Percentiles rank a stretch among this genome's conserved stretches.
Evolutionary conservation across 768 basidiomycete genomes (phyloP).

Genomic region (Suillus brevipes): DNA sequence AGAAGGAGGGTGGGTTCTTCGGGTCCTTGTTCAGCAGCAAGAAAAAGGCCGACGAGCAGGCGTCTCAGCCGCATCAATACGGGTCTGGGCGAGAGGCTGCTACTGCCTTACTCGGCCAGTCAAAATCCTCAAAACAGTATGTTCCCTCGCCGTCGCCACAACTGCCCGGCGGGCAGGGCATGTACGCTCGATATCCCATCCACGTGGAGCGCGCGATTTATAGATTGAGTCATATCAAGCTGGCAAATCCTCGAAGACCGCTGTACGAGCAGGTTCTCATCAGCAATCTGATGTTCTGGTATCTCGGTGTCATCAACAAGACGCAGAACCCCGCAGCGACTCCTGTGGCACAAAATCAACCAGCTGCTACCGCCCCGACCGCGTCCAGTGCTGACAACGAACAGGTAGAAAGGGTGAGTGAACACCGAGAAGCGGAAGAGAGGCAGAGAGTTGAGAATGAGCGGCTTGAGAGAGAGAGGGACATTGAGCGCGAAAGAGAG

Average conservation of each 20-base stretch:
- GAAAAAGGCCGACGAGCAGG: conserved; percentile 81
- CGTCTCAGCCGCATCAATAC: conserved; percentile 35
- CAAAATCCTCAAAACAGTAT: conserved; percentile 73
- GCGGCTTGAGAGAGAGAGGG: conserved; percentile 51
- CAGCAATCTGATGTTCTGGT: conserved; percentile 99
- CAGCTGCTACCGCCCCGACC: conserved; percentile 21
- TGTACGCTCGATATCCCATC: conserved; percentile 87
- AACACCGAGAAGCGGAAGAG: conserved; percentile 43
- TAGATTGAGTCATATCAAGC: conserved; percentile 95
- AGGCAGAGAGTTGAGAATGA: conserved; percentile 42
- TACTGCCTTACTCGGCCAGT: conserved; percentile 79
- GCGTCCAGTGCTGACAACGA: conserved; percentile 37
- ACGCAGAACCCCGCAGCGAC: conserved; percentile 53
- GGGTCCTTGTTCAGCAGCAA: conserved; percentile 86
- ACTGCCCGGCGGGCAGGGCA: conserved; percentile 34
- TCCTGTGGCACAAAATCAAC: conserved; percentile 31
- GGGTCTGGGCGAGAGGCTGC: conserved; percentile 83
- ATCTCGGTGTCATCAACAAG: conserved; percentile 96
- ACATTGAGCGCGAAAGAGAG: conserved; percentile 25
- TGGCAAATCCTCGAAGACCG: conserved; percentile 94
- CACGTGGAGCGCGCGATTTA: conserved; percentile 99
- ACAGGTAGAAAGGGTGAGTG: conserved; percentile 30
- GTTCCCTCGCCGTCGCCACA: conserved; percentile 62
- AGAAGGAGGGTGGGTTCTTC: conserved; percentile 80
- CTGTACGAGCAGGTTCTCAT: conserved; percentile 96